Evolutionary conservation across 2,329 filamentous ascomycete genomes (phyloP), one percentile per base, ranked within the genome.

Genomic region (Exophiala spinifera): DNA sequence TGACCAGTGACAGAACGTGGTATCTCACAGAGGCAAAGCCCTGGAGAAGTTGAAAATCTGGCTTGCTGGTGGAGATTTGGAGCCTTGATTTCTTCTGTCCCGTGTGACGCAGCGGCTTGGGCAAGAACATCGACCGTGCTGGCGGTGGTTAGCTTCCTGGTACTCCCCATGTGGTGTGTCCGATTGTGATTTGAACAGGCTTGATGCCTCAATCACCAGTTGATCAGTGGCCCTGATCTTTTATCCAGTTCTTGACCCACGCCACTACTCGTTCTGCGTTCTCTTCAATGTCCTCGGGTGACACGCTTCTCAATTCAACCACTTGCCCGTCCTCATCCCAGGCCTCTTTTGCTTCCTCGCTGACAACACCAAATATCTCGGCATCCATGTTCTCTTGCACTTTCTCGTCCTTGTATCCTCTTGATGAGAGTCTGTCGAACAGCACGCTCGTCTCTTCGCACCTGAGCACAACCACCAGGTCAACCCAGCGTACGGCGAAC

Each of bases 341-440:
- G 10, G 87, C 83, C 60, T 96, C 91, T 56, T 85, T 79, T 28
- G 94, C 94, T 75, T 99, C 94, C 63, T 96, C 87, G 17, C 95
- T 77, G 52, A 99, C 76, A 21, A 97, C 89, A 67, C 96, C 88
- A 86, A 99, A 97, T 68, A 99, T 97, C 75, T 99, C 94, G 25
- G 89, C 88, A 71, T 99, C 94, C 56, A 99, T 77, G 68, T 99
- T 99, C 72, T 97, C 94, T 70, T 97, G 89, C 40, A 99, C 76
- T 72, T 99, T 99, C 59, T 81, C 79, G 67, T 94, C 89, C 58
- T 83, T 79, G 70, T 96, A 96, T 59, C 89, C 87, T 62, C 87
- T 88, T 36, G 56, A 49, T 50, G 81, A 83, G 50, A 99, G 74
- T 49, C 94, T 83, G 70, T 99, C 94, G 68, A 94, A 97, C 2